Evolutionary conservation across 805 yeast species (phyloP).

Genomic region (Yamadazyma kitorensis): DNA sequence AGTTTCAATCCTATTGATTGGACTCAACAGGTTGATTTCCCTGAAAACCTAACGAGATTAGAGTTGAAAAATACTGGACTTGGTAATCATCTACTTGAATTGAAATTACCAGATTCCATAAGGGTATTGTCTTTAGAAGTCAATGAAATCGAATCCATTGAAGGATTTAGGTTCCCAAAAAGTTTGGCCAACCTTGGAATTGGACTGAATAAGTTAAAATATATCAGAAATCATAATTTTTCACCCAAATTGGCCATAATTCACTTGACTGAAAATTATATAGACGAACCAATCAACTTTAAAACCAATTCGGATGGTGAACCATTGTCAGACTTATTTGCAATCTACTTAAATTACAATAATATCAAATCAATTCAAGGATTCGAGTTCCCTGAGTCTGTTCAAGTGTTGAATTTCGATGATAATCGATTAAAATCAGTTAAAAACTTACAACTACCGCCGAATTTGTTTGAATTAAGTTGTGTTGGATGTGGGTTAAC

Average conservation of each 20-base stretch:
- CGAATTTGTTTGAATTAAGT: conserved; percentile 15
- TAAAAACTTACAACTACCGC: conserved; percentile 10
- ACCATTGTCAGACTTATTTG: conserved; percentile 10
- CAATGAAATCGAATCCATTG: conserved; percentile 16
- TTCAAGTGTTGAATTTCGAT: conserved; percentile 17
- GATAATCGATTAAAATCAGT: conserved; percentile 12
- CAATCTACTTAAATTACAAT: conserved; percentile 17
- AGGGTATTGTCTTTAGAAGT: conserved; percentile 16
- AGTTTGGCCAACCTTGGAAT: conserved; percentile 14
- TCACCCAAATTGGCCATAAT: conserved; percentile 13
- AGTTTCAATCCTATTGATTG: conserved; percentile 20
- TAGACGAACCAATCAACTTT: conserved; percentile 14
- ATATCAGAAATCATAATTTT: conserved; percentile 8
- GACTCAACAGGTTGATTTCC: conserved; percentile 11
- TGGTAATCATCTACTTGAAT: conserved; percentile 8
- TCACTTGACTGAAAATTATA: conserved; percentile 18
- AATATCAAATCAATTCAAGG: conserved; percentile 11
- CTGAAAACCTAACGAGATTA: conserved; percentile 11
- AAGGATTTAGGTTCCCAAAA: conserved; percentile 16
- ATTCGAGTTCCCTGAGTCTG: conserved; percentile 12
- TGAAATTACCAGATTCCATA: conserved; percentile 16
- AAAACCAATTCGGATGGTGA: conserved; percentile 12
- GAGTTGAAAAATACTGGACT: conserved; percentile 16
- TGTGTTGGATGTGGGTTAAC: conserved; percentile 16
- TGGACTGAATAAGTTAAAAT: conserved; percentile 16